Evolutionary conservation across 495 filamentous ascomycete species (phyloP).

Genomic region (Thermochaetoides thermophila): DNA sequence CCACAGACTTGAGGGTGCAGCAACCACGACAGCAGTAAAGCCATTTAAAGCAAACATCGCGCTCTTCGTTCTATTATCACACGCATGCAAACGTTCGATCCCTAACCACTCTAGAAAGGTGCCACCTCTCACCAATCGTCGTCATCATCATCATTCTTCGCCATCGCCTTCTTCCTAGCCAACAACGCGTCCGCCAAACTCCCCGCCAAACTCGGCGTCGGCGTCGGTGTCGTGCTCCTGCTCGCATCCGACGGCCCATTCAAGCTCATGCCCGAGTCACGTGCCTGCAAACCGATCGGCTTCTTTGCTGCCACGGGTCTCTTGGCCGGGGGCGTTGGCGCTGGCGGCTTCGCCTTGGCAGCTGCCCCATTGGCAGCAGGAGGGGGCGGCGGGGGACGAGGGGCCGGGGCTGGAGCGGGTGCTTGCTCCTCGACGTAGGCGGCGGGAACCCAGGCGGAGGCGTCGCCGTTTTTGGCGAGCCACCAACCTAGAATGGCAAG

Average conservation of each 20-base stretch:
- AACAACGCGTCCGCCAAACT: slow-evolving; percentile 72
- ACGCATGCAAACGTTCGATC: background rate
- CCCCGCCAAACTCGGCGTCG: slow-evolving; percentile 58
- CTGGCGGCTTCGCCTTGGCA: slow-evolving; percentile 51
- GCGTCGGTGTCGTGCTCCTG: slow-evolving; percentile 53
- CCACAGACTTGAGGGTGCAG: too few relatives aligned
- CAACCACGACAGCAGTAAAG: background rate
- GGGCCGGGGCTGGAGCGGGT: slow-evolving; percentile 43
- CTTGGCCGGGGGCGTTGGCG: slow-evolving; percentile 76
- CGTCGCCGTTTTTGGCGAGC: slow-evolving; percentile 58
- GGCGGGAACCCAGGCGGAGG: slow-evolving; percentile 84
- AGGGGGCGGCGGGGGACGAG: slow-evolving; percentile 30
- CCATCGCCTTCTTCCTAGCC: slow-evolving; percentile 47
- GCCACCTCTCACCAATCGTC: slow-evolving; percentile 34
- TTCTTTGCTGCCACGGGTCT: slow-evolving; percentile 55
- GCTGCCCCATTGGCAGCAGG: slow-evolving; percentile 35
- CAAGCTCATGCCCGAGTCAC: slow-evolving; percentile 61
- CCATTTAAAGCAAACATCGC: too few relatives aligned
- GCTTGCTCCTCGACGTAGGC: slow-evolving; percentile 80
- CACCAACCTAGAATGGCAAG: slow-evolving; percentile 62
- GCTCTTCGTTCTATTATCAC: too few relatives aligned
- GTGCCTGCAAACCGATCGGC: slow-evolving; percentile 48
- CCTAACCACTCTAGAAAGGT: slow-evolving; percentile 2
- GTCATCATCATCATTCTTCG: slow-evolving; percentile 62
- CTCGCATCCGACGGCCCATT: slow-evolving; percentile 51